Evolutionary conservation across 1,284 basidiomycete genomes (phyloP).

Genomic region (Apiotrichum montevideense): DNA sequence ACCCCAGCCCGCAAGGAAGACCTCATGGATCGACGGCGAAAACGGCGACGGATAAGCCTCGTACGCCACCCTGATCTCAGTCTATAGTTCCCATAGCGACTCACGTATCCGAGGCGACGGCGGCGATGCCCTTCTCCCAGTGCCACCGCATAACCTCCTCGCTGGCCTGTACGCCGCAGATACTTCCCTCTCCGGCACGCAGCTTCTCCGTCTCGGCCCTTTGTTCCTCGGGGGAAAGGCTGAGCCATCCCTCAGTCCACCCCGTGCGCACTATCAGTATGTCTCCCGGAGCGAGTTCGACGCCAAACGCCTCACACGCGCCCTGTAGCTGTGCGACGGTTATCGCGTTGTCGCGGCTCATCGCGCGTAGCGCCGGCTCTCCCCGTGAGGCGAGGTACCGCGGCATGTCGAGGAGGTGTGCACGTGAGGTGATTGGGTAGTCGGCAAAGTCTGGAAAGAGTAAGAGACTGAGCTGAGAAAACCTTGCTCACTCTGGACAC

Average conservation of each 20-base stretch:
- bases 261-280: conserved; percentile 45
- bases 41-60: conserved; percentile 25
- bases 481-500: conserved; percentile 9
- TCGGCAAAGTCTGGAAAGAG: conserved; percentile 9
- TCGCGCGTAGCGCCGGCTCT: conserved; percentile 36
- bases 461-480: too few relatives aligned
- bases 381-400: conserved; percentile 31
- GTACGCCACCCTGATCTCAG: conserved; percentile 24
- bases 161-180: conserved; percentile 26
- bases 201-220: conserved; percentile 18
- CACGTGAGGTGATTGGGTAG: conserved; percentile 15
- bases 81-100: conserved; percentile 10
- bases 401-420: conserved; percentile 17
- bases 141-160: conserved; percentile 44
- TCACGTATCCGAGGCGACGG: conserved; percentile 45
- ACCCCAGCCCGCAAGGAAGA: conserved; percentile 37
- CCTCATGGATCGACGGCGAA: conserved; percentile 22
- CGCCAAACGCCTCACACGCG: conserved; percentile 25
- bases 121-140: conserved; percentile 49
- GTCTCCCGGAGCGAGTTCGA: conserved; percentile 36
- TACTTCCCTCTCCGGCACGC: conserved; percentile 14
- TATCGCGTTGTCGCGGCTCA: conserved; percentile 25
- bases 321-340: conserved; percentile 26
- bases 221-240: conserved; percentile 29
- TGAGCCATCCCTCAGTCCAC: conserved; percentile 39